Evolutionary conservation across 805 yeast species (phyloP).

Genomic region (Kazachstania kunashirensis): DNA sequence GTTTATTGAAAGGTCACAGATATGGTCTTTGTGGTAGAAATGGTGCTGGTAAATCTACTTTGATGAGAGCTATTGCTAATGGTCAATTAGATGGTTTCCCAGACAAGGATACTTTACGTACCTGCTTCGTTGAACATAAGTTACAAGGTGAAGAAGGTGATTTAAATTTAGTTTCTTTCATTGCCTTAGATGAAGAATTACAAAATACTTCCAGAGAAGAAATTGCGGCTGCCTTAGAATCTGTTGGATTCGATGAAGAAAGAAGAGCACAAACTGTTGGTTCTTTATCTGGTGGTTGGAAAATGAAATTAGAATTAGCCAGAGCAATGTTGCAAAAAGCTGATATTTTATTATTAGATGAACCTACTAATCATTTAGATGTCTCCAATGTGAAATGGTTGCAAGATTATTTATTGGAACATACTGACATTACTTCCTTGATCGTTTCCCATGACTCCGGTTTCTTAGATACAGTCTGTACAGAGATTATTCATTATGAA

Average conservation of each 20-base stretch:
- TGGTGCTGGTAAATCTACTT: slow-evolving; percentile 97
- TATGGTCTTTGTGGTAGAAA: slow-evolving; percentile 97
- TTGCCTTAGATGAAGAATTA: slow-evolving; percentile 82
- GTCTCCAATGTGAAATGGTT: slow-evolving; percentile 90
- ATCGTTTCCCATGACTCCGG: slow-evolving; percentile 98
- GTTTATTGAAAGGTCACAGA: slow-evolving; percentile 88
- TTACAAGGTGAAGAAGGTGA: slow-evolving; percentile 92
- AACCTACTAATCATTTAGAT: slow-evolving; percentile 98
- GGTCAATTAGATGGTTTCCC: slow-evolving; percentile 98
- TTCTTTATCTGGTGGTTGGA: slow-evolving; percentile 97
- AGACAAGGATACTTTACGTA: slow-evolving; percentile 69
- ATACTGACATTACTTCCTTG: slow-evolving; percentile 82
- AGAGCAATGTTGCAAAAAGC: slow-evolving; percentile 98
- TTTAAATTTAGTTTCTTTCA: slow-evolving; percentile 77
- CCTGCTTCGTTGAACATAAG: slow-evolving; percentile 96
- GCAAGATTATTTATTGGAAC: slow-evolving; percentile 72
- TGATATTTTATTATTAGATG: slow-evolving; percentile 87
- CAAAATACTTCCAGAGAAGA: slow-evolving; percentile 52
- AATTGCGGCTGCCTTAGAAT: slow-evolving; percentile 63
- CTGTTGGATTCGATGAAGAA: slow-evolving; percentile 87
- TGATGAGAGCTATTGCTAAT: slow-evolving; percentile 92
- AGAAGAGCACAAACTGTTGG: slow-evolving; percentile 88
- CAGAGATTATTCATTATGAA: slow-evolving; percentile 94
- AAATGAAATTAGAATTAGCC: slow-evolving; percentile 97
- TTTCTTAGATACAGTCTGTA: slow-evolving; percentile 89